Base-by-base conservation (phyloP, 2,329 filamentous ascomycete species). In the Microdochium paspali region DNA sequence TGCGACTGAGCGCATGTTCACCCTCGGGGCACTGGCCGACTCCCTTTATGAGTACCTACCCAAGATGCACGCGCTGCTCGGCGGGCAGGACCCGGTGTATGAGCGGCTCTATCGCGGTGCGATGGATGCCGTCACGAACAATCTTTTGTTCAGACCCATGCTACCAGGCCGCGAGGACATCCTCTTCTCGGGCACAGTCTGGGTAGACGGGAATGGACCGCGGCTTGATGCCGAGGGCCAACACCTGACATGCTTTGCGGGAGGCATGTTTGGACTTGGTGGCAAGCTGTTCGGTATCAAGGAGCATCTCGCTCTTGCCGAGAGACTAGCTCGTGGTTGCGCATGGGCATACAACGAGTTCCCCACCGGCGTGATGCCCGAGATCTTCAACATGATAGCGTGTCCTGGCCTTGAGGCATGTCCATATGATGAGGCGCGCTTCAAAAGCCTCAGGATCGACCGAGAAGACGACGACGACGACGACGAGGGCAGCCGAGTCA, bases 71-170 rank as follows among this genome's bases (percentile, higher is more conserved):
- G 69, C 84, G 35, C 68, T 90, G 2, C 71, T 89, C 0, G 83
- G 82, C 10, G 86, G 86, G 0, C 66, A 72, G 4, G 71, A 79
- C 28, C 53, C 74, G 2, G 62, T 79, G 32, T 90, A 89, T 61
- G 73, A 77, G 48, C 69, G 65, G 3, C 79, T 89, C 70, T 88
- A 87, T 60, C 69, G 76, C 49, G 66, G 61, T 12, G 76, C 77
- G 21, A 79, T 85, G 54, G 72, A 80, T 9, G 73, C 77, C 0
- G 77, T 77, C 0, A 77, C 76, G 40, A 65, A 80, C 45, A 66
- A 87, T 53, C 66, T 89, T 3, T 73, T 90, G 47, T 90, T 83
- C 65, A 76, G 82, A 1, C 86, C 85, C 0, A 81, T 86, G 72
- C 74, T 79, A 1, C 77, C 79, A 0, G 66, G 72, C 3, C 71